Base-by-base conservation (phyloP, 345 rosid species). In the Pistacia vera region DNA sequence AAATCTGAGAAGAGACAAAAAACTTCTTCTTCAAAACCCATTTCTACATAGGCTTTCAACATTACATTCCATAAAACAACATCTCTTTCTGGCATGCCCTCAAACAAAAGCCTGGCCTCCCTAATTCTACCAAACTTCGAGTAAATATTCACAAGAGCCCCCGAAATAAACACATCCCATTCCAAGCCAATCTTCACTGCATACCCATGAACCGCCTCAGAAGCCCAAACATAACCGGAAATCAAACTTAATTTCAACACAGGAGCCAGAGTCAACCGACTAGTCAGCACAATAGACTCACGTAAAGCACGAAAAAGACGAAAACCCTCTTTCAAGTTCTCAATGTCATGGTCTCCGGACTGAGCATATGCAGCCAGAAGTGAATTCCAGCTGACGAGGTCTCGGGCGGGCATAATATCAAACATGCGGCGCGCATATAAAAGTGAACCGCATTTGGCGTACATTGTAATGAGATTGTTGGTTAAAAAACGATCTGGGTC, bases 381-480 rank as follows among this genome's bases (percentile, higher is more conserved):
- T 11, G 90, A 84, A 74, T 90, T 90, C 92, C 90, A 90, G 28
- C 89, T 83, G 54, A 90, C 78, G 17, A 88, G 86, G 74, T 90
- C 89, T 79, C 85, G 76, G 0, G 84, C 82, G 72, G 66, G 86
- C 78, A 79, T 88, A 83, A 63, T 67, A 72, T 90, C 90, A 75
- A 90, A 90, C 87, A 90, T 51, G 9, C 72, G 82, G 77, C 90
- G 89, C 0, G 92, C 92, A 4, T 79, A 77, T 2, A 51, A 25
- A 58, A 86, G 83, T n/a, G 85, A 88, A 10, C 92, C 90, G 54
- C 93, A 90, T 30, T 79, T 86, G 0, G 88, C 74, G 59, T 88
- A 90, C 86, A 88, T 70, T 0, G 86, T 18, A 3, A 86, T 79
- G 71, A 90, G 90, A 66, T 90, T 90, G 81, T 90, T 90, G 79